Evolutionary conservation across 345 rosid species (phyloP), one percentile per base, ranked within the genome.

Genomic region (Balakata baccata): DNA sequence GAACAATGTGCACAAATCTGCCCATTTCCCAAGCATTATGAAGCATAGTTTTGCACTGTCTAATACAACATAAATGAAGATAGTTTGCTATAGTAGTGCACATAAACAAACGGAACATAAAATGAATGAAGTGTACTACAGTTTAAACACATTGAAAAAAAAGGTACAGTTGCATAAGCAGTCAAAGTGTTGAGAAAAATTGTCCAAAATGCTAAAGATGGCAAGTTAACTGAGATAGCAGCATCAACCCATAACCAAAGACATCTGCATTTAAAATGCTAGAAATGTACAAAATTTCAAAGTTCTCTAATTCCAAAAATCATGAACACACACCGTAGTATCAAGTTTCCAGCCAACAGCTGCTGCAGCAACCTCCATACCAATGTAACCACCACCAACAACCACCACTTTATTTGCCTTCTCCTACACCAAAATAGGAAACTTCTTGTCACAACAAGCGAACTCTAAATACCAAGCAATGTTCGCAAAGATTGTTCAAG

Each of bases 291-390:
- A 52, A 50, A 61, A 17, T 57, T 11, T n/a, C 11, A 29, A 1
- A 4, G 22, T 11, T 62, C 18, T 18, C 3, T 53, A 34, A 3
- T 5, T 49, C 4, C n/a, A 71, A 61, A 20, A 14, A 39, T 34
- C 25, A 22, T 11, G 62, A 71, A 64, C 62, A 58, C 83, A 57
- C 76, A 94, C 98, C 18, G 92, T 88, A 23, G 97, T 92, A 77
- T 95, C 98, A 56, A 95, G 89, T 69, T 90, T 95, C 99, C 99
- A 95, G 5, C 84, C 97, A 45, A 87, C 97, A 77, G 98, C 84
- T 57, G 96, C 99, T 17, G 98, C 99, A 66, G 98, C 99, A 67
- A 95, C 96, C 87, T 95, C 98, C 99, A 95, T 95, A 73, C 99
- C 99, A 38, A 95, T 95, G 80, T 95, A 95, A 68, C 99, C 99